Evolutionary conservation across 805 yeast genomes (phyloP), one percentile per base, ranked within the genome.

Genomic region (Spathaspora arborariae): DNA sequence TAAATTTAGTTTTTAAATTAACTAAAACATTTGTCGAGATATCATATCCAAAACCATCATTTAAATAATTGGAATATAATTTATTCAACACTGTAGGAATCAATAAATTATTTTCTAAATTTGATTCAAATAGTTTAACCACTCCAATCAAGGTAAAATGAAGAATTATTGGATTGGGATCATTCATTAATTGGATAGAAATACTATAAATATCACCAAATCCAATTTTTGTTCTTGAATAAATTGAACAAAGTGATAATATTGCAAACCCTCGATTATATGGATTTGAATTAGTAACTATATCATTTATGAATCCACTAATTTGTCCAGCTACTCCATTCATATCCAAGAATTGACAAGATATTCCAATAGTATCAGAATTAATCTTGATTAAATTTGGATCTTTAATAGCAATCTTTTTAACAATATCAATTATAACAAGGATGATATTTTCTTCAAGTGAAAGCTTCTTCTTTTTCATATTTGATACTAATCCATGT

Each of bases 101-200:
- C 1, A 46, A 20, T 11, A 74, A 65, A 5, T 59, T 51, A 45
- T 75, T 78, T 20, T 79, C 73, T 8, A 78, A 51, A 42, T 83
- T 81, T 27, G 76, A 79, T 34, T 79, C 81, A 24, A 90, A 68
- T 10, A 86, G 61, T 1, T 76, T 65, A 2, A 78, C 63, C 38
- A 85, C 59, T 0, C 94, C 78, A 41, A 76, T 77, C 54, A 90
- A 60, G 0, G 92, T 74, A 75, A 90, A 84, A 45, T 79, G 75
- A 59, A 88, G 91, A 15, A 94, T 90, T 1, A 80, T 68, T 0
- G 97, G 96, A 59, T 91, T 92, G 0, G 96, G 91, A 62, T 92
- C 98, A 18, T 67, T 67, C 3, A 83, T 62, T 22, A 92, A 70
- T 13, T 86, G 82, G 34, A 75, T 62, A 2, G 82, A 57, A 4